Evolutionary conservation across 345 rosid genomes (phyloP), one percentile per base, ranked within the genome.

Genomic region (Theobroma cacao): DNA sequence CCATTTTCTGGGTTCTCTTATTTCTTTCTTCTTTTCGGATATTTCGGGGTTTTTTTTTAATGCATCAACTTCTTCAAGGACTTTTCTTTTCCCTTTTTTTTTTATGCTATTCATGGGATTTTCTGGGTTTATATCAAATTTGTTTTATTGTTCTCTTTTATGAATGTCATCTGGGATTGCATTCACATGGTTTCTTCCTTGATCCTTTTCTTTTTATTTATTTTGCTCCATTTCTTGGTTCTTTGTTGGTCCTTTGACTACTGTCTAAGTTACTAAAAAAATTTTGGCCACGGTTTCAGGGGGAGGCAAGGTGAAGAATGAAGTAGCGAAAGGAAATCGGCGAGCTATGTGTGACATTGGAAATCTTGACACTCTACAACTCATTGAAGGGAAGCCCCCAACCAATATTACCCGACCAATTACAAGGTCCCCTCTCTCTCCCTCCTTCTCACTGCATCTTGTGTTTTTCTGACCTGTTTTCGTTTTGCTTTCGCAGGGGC

Each of bases 311-410:
- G 34, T 56, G 52, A 56, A 28, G 67, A 56, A 68, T 55, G 75
- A 68, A 30, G n/a, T n/a, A n/a, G n/a, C n/a, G n/a, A 53, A 7
- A n/a, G 43, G 43, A 66, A 56, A 68, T 68, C 43, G 75, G 20
- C 75, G 1, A 55, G 80, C 31, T 77, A 67, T 77, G 1, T 5
- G 67, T 6, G 80, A 77, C 28, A 77, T 77, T 41, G 80, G 80
- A 59, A 77, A 77, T 58, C 47, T 68, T 4, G 58, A 40, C 43
- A 68, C 47, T 1, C 59, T 56, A 7, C 45, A 7, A 18, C 66
- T 12, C 43, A 28, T 41, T 14, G 75, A 56, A 58, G 75, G 58
- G 47, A 77, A 77, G 75, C 56, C 18, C 0, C 18, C 56, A 3
- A 18, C 14, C 14, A 52, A 52, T 14, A 68, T 77, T n/a, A 67